Base-by-base conservation (phyloP, 495 filamentous ascomycete genomes). In the Thozetella sp. region DNA sequence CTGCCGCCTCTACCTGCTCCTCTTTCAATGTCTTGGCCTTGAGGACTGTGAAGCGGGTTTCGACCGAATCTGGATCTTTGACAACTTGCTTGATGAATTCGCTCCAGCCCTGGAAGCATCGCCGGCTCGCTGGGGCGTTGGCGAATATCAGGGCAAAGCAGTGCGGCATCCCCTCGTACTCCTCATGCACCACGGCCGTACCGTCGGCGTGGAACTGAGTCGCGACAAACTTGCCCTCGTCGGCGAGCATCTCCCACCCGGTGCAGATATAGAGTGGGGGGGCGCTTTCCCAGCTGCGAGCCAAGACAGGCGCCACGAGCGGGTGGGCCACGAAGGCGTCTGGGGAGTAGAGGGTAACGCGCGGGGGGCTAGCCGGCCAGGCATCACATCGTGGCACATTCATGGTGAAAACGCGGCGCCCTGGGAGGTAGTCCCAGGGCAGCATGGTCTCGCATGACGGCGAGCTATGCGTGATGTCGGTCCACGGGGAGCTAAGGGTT, bases 141-240 rank as follows among this genome's bases (percentile, higher is more conserved):
- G 78, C 71, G 57, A 97, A 72, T 0, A 96, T 52, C 61, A 88
- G 63, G 0, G 80, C 86, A 68, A 96, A 96, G 59, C 89, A 91
- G 67, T 98, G 94, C 48, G 93, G 93, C 92, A 97, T 96, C 1
- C 87, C 89, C 71, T 94, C 90, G 63, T 86, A 96, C 71, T 92
- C 82, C 65, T 93, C 86, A 40, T 86, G 89, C 27, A 84, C 74
- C 3, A 97, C 85, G 1, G 70, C 62, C 0, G 90, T 90, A 13
- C 88, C 88, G 15, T 88, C 86, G 6, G 67, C 63, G 25, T 82
- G 77, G 2, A 91, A 76, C 30, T 81, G 79, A 9, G 80, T 73
- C 13, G 89, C 90, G 4, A 91, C 57, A 37, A 86, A 81, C 46
- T 81, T 76, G 54, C 78, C 84, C 66, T 95, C 91, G 69, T 97